Conservation (phyloP, 805 yeast genomes). For the Zygoascus bituminiphila region DNA sequence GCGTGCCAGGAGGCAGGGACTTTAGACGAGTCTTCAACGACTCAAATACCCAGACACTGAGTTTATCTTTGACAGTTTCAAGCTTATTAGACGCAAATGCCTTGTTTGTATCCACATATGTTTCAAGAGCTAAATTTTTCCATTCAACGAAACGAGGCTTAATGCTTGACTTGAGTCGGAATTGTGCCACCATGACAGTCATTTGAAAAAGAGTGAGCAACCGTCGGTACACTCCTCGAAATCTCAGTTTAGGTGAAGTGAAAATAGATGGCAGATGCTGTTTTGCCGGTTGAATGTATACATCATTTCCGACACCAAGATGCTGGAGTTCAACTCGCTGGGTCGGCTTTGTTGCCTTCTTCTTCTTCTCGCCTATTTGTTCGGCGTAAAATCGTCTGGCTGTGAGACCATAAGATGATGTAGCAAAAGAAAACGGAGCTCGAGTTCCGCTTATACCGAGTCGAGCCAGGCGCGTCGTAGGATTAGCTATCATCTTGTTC, state of each 20-base stretch:
- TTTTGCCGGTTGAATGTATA: slow-evolving; percentile 46
- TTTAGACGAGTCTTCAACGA: slow-evolving; percentile 46
- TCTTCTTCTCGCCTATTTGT: not conserved
- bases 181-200: slow-evolving; percentile 51
- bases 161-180: slow-evolving; percentile 58
- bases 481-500: not conserved
- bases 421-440: not conserved
- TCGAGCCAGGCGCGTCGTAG: not conserved
- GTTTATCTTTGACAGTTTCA: slow-evolving; percentile 35
- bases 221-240: slow-evolving; percentile 48
- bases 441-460: not conserved
- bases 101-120: slow-evolving; percentile 68
- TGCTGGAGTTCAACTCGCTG: slow-evolving; percentile 5
- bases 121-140: slow-evolving; percentile 79
- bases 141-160: slow-evolving; percentile 66
- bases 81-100: slow-evolving; percentile 62
- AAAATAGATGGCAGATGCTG: slow-evolving; percentile 38
- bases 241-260: slow-evolving; percentile 35
- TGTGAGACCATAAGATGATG: not conserved
- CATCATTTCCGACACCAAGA: slow-evolving; percentile 20
- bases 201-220: slow-evolving; percentile 57
- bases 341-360: not conserved
- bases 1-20: slow-evolving; percentile 48
- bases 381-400: not conserved
- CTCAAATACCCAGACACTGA: slow-evolving; percentile 57